Base-by-base conservation (phyloP, 805 yeast genomes). In the Suhomyces vadensis region DNA sequence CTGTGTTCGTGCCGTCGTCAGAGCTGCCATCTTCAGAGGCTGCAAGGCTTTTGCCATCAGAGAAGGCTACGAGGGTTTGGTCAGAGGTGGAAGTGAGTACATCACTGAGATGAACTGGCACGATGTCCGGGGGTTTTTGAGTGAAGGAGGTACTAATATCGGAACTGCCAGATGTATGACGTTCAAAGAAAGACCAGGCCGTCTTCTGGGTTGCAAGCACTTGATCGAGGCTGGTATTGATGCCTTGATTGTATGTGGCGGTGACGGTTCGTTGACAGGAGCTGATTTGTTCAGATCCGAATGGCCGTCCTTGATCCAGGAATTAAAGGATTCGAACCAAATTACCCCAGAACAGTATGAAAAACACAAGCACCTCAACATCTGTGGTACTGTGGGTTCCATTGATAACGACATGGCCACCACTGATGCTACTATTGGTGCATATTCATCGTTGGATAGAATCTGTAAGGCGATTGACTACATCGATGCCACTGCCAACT, bases 351-450 rank as follows among this genome's bases (percentile, higher is more conserved):
- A 76, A 26, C 79, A 83, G 65, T 77, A 75, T 49, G 74, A 72
- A n/a, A 78, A 77, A 29, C 82, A 86, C 68, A 77, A 75, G 56
- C 79, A 80, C 58, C 78, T 92, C 64, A 87, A 87, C 54, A 92
- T 92, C 57, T 90, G 90, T 51, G 99, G 99, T 48, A 73, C 87
- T 37, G 99, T 94, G 21, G 99, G 99, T 9, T 90, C 97, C 16
- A 94, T 94, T 58, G 99, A 94, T 65, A 94, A 94, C 67, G 99
- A 94, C 68, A 94, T 94, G 99, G 83, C 97, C 14, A 81, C 88
- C 48, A 94, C 99, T 11, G 99, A 94, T 66, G 85, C 92, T 42
- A 94, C 99, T 21, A 91, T 94, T 55, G 99, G 99, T 59, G 96
- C 97, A 4, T 89, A 82, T 69, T 89, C 97, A 6, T 88, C 97